Base-by-base conservation (phyloP, 805 yeast genomes). In the Candida xyloterini region DNA sequence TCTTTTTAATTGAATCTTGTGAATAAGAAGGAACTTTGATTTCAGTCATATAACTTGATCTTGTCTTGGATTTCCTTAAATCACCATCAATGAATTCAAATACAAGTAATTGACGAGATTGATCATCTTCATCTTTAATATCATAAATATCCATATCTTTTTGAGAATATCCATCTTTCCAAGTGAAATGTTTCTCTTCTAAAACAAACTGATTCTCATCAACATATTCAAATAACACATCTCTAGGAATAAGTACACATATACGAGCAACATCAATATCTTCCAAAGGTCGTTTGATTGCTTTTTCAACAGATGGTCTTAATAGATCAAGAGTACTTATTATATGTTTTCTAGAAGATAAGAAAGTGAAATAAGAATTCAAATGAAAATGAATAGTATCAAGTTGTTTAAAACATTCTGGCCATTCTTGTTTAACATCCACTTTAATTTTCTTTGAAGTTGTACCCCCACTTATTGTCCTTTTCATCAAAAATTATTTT, bases 61-160 rank as follows among this genome's bases (percentile, higher is more conserved):
- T 73, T 29, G 65, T 73, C 67, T 69, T 76, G 48, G 65, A 76
- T 51, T 67, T 74, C 52, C 66, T 49, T 52, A 73, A 55, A 42
- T 71, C 68, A 10, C 84, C 85, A 58, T 90, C 95, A 13, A 77
- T 69, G 58, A 90, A 86, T 48, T 84, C 90, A 55, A 90, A 84
- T 1, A 86, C 68, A 20, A 90, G 65, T 7, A 85, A 53, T 47
- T 81, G 89, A 15, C 71, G 67, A 0, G 68, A 58, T 5, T 52
- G 65, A 6, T 51, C 55, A 11, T 59, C 62, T 11, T 46, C 53
- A 3, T 62, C 64, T 44, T 75, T 71, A 15, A 78, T 61, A 32
- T 74, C 67, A 40, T 68, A 75, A 28, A 75, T 65, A 53, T 77
- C 83, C 9, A 66, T 62, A 28, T 76, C 79, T 32, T 76, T 74